These are phyloP conservation scores for Wickerhamiella cacticola DNA, from an alignment of 805 yeast species.

Conservation along the genomic window DNA sequence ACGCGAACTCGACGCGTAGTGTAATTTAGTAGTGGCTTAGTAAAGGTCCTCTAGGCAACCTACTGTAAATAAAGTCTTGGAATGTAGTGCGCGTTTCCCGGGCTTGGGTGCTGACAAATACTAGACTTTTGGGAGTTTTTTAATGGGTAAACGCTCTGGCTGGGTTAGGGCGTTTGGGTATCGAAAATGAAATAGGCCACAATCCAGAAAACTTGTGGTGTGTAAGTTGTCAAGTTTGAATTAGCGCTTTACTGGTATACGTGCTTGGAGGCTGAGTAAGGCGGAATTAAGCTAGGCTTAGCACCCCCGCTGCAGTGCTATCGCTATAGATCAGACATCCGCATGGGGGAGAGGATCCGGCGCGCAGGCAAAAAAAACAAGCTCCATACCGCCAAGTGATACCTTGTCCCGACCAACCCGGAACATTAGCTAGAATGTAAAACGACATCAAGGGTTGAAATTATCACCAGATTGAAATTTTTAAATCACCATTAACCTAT, in stretches of 20 bases:
- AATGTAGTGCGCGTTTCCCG: not conserved
- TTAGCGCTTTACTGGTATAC: not conserved
- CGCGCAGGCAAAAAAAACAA: no score
- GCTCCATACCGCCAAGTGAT: no score
- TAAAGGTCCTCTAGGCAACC: not conserved
- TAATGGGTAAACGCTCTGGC: not conserved
- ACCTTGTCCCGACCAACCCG: not conserved
- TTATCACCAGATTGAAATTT: not conserved
- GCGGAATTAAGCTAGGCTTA: not conserved
- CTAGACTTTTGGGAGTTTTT: not conserved
- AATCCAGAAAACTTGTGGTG: slow-evolving; percentile 3
- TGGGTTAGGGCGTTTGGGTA: slow-evolving; percentile 1
- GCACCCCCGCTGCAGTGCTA: not conserved
- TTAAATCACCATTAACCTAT: no score
- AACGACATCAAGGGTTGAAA: not conserved
- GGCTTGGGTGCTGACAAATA: not conserved
- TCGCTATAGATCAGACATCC: not conserved
- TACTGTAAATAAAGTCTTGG: not conserved
- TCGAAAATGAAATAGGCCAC: not conserved
- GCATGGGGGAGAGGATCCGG: not conserved
- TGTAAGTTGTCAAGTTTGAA: not conserved
- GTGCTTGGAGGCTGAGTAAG: slow-evolving; percentile 6
- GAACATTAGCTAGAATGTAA: not conserved
- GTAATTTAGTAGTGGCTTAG: not conserved
- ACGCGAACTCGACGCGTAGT: not conserved